Base-by-base conservation (phyloP, 2,329 filamentous ascomycete species). In the Fusarium napiforme region DNA sequence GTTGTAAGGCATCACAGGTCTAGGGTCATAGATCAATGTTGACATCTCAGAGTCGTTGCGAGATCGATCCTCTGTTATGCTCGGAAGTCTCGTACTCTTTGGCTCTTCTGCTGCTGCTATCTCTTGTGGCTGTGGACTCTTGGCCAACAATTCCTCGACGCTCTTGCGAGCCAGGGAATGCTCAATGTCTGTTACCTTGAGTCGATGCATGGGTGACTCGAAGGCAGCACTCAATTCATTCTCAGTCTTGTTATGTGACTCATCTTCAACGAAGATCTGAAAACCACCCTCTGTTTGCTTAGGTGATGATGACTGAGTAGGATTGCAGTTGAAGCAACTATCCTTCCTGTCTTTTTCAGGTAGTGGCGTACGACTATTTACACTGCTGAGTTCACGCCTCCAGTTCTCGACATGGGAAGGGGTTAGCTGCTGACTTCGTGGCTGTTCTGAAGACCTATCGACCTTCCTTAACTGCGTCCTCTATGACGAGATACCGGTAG, bases 1-100 rank as follows among this genome's bases (percentile, higher is more conserved):
- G 30, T 83, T 81, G 19, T 81, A 78, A 34, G 82, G 79, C 52
- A 82, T 78, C 30, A 83, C 76, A 28, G 83, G 81, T 18, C 68
- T 78, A 1, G 83, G 81, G 15, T 78, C 81, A 45, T 80, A 77
- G 47, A 80, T 75, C 55, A 81, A 65, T 9, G 66, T 70, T 34
- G 64, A 59, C 40, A 64, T 66, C 28, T 69, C 60, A 4, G 58
- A 69, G 36, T 67, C 63, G 36, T 59, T 63, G 32, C 46, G 56
- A 23, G 53, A 53, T 42, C 39, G 69, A 32, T 67, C 64, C 28
- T 57, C 62, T 50, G 43, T 46, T 30, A 59, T 66, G 49, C 39
- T 67, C 53, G 32, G 15, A 45, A 43, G 43, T 36, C 39, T 64
- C 9, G 43, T 50, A 26, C n/a, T 60, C 12, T 21, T 61, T 15